Base-by-base conservation (phyloP, 345 rosid species). In the Moricandia moricandioides region DNA sequence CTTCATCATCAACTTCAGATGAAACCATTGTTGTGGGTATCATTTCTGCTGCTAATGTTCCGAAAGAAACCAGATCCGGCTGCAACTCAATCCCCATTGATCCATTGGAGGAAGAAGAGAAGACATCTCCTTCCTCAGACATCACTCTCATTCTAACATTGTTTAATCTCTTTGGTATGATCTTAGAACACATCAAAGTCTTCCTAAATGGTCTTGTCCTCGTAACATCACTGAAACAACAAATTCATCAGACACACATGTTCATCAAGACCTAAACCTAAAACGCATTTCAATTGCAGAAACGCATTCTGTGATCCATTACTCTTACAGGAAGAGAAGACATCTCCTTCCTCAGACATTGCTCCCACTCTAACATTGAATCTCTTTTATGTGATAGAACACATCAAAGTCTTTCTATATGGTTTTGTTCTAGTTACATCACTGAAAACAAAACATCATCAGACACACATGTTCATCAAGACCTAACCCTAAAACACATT, bases 311-410 rank as follows among this genome's bases (percentile, higher is more conserved):
- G 24, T 34, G 82, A 74, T 54, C 74, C 75, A 75, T 81, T 85
- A 51, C 73, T 75, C 30, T 78, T 86, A 69, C n/a, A 6, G 86
- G 74, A 77, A 64, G 85, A 83, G 9, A 81, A 37, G 6, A 68
- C 62, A 45, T 84, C 85, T 31, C 85, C 91, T 47, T 86, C 88
- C 72, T 82, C 88, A 56, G 88, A 84, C 30, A 83, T 65, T 70
- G 85, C 65, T 2, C 85, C 71, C 62, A 85, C 80, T 60, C 82
- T 81, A 64, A 68, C 78, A 80, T 72, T 67, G 0, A 54, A 43
- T 54, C 69, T 78, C 8, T 61, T 61, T 2, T 69, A 21, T 54
- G 39, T 39, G 11, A 72, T 61, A 39, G 69, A 37, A 33, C 68
- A 59, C 66, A 47, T 57, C 73, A 31, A 58, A 8, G 31, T 72